Percentiles rank a stretch among this genome's conserved stretches.
phyloP scores from a whole-genome alignment of 192 early-diverging fungal genomes.

The Entomortierella beljakovae region DNA sequence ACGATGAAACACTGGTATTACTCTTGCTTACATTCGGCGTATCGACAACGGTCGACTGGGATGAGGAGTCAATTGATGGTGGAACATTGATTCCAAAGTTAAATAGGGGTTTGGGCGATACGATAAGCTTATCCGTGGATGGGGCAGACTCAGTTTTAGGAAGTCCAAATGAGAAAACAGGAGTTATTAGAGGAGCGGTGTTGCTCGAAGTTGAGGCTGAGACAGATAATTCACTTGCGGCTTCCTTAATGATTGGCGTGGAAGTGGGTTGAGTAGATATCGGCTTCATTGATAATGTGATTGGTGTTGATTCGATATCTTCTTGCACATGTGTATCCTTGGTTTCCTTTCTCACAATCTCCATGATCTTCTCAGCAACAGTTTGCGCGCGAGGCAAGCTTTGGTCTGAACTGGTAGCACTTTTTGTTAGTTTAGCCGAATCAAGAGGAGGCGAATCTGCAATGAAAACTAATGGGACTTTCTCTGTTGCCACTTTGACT shows the following conservation, averaged over 20 bases:
- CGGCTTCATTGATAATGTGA: neutral
- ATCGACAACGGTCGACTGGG: too few species aligned
- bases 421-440: neutral
- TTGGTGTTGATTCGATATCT: neutral
- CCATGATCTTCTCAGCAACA: conserved; percentile 1
- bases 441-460: neutral
- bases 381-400: neutral
- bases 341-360: neutral
- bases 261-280: neutral
- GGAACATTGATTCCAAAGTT: neutral
- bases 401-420: neutral
- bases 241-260: neutral
- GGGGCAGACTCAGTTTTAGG: neutral
- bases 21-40: too few species aligned
- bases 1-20: too few species aligned
- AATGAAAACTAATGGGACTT: neutral
- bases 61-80: neutral
- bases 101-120: neutral
- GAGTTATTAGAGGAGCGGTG: neutral
- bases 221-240: neutral
- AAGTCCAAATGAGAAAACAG: neutral
- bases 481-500: neutral
- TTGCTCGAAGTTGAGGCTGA: neutral
- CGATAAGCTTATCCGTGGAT: neutral
- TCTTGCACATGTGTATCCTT: neutral